Conservation (phyloP, 805 yeast species). For the Suhomyces prunicola region DNA sequence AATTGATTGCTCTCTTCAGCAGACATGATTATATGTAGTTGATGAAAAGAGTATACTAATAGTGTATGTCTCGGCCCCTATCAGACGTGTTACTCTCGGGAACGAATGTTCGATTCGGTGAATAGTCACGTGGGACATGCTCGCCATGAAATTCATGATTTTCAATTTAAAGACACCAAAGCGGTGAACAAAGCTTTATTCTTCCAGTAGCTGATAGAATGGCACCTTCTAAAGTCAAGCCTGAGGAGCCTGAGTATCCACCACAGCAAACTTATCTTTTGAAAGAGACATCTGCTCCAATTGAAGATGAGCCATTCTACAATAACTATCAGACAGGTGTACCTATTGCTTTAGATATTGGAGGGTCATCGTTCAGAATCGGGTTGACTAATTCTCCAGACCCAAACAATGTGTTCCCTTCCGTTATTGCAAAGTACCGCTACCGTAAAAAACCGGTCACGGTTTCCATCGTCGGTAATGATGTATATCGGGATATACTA, state of each 20-base stretch:
- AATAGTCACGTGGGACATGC: background rate
- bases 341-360: slow-evolving; percentile 90
- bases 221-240: slow-evolving; percentile 10
- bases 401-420: slow-evolving; percentile 68
- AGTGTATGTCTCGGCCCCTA: background rate
- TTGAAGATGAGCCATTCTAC: slow-evolving; percentile 45
- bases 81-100: background rate
- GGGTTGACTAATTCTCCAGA: slow-evolving; percentile 49
- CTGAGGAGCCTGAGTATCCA: slow-evolving; percentile 25
- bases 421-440: slow-evolving; percentile 66
- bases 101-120: background rate
- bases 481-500: slow-evolving; percentile 66
- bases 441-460: slow-evolving; percentile 67
- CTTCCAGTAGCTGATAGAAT: background rate
- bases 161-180: background rate
- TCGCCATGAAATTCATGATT: background rate
- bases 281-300: slow-evolving; percentile 39
- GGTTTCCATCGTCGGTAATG: slow-evolving; percentile 79
- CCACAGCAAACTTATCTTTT: slow-evolving; percentile 43
- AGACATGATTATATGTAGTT: slow-evolving; percentile 18
- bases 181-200: background rate
- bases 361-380: slow-evolving; percentile 56
- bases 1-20: slow-evolving; percentile 41
- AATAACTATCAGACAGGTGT: slow-evolving; percentile 47
- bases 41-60: background rate